These are phyloP conservation scores for Debaryomyces maramus DNA, from an alignment of 805 yeast species.

Conservation along the genomic window DNA sequence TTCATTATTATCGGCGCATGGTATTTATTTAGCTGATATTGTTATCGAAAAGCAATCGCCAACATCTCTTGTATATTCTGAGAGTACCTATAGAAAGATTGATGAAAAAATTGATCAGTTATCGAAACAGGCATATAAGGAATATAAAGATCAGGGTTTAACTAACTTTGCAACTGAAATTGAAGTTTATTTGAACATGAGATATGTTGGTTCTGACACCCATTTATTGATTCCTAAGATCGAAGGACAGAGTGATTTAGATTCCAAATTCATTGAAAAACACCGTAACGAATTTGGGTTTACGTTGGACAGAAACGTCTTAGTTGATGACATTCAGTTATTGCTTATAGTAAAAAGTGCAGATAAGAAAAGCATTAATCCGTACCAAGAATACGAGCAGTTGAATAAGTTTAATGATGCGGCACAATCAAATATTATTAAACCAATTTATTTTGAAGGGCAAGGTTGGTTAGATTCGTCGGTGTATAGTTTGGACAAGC, in stretches of 20 bases:
- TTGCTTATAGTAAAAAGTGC: conserved; percentile 62
- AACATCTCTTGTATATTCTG: conserved; percentile 24
- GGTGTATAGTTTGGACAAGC: conserved; percentile 21
- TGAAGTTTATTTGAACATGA: conserved; percentile 71
- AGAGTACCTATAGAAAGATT: conserved; percentile 35
- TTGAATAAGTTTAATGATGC: conserved; percentile 10
- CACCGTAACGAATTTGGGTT: conserved; percentile 40
- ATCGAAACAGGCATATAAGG: conserved; percentile 38
- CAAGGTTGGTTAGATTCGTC: conserved; percentile 29
- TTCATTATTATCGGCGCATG: conserved; percentile 35
- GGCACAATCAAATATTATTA: conserved; percentile 3
- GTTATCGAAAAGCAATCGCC: conserved; percentile 39
- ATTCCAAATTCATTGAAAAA: conserved; percentile 23
- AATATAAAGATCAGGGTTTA: conserved; percentile 51
- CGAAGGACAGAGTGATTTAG: conserved; percentile 25
- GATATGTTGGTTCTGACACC: conserved; percentile 90
- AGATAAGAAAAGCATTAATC: conserved; percentile 50
- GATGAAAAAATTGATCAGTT: conserved; percentile 48
- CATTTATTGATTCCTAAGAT: conserved; percentile 62
- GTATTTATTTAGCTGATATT: conserved; percentile 34
- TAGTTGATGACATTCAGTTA: conserved; percentile 41
- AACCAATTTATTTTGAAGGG: conserved; percentile 28
- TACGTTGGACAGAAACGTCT: conserved; percentile 31
- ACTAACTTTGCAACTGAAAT: conserved; percentile 41
- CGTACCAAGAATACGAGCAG: conserved; percentile 39